A percentile compares a stretch with the other conserved stretches of the same genome.
Conservation (phyloP, 805 yeast species). For the Candida suzukii region DNA sequence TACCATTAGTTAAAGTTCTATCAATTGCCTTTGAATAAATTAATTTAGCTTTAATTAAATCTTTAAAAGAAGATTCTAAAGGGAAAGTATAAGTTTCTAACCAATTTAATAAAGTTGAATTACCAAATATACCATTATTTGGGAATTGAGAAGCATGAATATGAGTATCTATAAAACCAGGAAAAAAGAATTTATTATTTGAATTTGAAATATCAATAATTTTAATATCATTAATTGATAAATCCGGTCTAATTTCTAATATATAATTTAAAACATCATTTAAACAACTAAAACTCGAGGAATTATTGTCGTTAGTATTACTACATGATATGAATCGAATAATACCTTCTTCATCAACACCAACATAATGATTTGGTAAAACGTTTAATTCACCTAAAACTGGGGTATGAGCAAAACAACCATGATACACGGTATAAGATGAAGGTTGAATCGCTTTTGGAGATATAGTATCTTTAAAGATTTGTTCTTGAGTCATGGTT, state of each 20-base stretch:
- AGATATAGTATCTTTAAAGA: neutral
- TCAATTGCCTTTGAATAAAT: conserved; percentile 60
- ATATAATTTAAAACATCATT: too few species aligned
- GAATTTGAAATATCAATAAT: conserved; percentile 25
- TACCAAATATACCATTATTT: conserved; percentile 71
- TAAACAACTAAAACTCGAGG: too few species aligned
- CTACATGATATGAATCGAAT: conserved; percentile 28
- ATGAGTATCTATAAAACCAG: conserved; percentile 73
- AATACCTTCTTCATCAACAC: conserved; percentile 47
- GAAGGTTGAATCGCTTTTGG: neutral
- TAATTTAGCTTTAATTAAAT: conserved; percentile 40
- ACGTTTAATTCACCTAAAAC: conserved; percentile 45
- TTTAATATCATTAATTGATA: conserved; percentile 14
- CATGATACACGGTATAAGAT: conserved; percentile 39
- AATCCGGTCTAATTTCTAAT: neutral
- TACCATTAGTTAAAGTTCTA: conserved; percentile 66
- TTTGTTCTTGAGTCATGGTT: conserved; percentile 1
- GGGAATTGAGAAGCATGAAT: conserved; percentile 77
- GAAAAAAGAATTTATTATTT: conserved; percentile 52
- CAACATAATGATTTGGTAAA: conserved; percentile 44
- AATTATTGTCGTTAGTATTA: too few species aligned
- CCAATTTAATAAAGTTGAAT: conserved; percentile 79
- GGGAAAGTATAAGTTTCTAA: conserved; percentile 80
- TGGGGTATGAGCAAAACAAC: conserved; percentile 66
- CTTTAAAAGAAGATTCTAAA: conserved; percentile 56